Evolutionary conservation across 2,329 filamentous ascomycete species (phyloP).

Genomic region (Sporothrix globosa): DNA sequence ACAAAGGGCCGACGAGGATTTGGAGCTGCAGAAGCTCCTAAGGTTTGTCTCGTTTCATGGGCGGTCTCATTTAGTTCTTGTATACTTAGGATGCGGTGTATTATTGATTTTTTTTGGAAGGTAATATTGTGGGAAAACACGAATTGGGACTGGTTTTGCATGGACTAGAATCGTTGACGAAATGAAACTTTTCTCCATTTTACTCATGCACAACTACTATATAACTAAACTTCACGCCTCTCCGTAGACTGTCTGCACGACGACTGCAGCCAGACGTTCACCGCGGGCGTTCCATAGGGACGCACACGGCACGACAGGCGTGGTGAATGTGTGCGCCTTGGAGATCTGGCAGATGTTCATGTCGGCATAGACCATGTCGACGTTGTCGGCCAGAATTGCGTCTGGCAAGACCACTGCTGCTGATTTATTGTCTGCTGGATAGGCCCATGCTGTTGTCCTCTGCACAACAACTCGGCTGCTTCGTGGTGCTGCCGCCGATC

Average conservation of each 20-base stretch:
- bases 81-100: slow-evolving; percentile 11
- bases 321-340: not conserved
- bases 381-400: not conserved
- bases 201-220: not conserved
- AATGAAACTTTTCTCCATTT: not conserved
- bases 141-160: not conserved
- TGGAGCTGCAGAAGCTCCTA: not conserved
- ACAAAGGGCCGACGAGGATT: not conserved
- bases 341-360: not conserved
- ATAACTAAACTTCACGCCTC: not conserved
- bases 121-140: not conserved
- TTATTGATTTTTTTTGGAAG: not conserved
- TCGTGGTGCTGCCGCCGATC: not conserved
- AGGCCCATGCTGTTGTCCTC: not conserved
- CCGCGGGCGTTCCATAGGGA: slow-evolving; percentile 50
- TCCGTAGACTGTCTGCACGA: slow-evolving; percentile 37
- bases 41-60: not conserved
- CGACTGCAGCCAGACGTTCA: slow-evolving; percentile 44
- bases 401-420: not conserved
- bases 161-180: not conserved
- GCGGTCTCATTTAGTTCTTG: not conserved
- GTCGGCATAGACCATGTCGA: slow-evolving; percentile 35
- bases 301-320: slow-evolving; percentile 47
- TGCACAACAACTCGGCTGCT: slow-evolving; percentile 25
- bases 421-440: not conserved